Evolutionary conservation across 1,284 basidiomycete species (phyloP), one percentile per base, ranked within the genome.

Genomic region (Puccinia horiana): DNA sequence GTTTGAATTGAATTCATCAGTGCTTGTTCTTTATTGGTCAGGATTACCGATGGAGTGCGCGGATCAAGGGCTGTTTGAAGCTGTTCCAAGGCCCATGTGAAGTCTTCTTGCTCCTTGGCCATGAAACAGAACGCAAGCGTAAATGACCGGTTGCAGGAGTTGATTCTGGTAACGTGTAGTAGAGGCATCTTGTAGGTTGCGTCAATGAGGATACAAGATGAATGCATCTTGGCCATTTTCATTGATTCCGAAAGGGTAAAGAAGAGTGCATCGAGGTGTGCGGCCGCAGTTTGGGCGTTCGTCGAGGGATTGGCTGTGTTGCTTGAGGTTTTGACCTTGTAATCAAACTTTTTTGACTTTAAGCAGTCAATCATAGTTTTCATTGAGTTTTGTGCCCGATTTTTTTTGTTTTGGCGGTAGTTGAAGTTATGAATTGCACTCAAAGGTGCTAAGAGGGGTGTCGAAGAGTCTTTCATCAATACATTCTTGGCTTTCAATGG

Each of bases 121-220:
- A 77, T 18, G 42, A 77, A 77, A 49, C 75, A 77, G 26, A 70
- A 74, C 54, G 40, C 67, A 70, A 49, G n/a, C 12, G 67, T 44
- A 16, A 70, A 70, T 14, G 40, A 5, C 26, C 29, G 23, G 42
- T 70, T 70, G 23, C 20, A 20, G 1, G 23, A 5, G 23, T 70
- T 70, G 12, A 70, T 40, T 40, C 63, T 35, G 4, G 8, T 35
- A 16, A 67, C n/a, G 20, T 70, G 42, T 9, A 70, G 35, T 4
- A 67, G 35, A 6, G 63, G 63, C 63, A 67, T 70, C 37, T 70
- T 42, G 42, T 70, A 70, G 16, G 67, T 70, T 8, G 40, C 40
- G 26, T 70, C 67, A n/a, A 70, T 44, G 6, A 26, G 44, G 26
- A 70, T 44, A 18, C 44, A 44, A 2, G 12, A 16, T 23, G 67